Percentiles rank a stretch among this genome's conserved stretches.
phyloP scores from a whole-genome alignment of 805 yeast genomes.

The Grigorovia yakushimaensis region DNA sequence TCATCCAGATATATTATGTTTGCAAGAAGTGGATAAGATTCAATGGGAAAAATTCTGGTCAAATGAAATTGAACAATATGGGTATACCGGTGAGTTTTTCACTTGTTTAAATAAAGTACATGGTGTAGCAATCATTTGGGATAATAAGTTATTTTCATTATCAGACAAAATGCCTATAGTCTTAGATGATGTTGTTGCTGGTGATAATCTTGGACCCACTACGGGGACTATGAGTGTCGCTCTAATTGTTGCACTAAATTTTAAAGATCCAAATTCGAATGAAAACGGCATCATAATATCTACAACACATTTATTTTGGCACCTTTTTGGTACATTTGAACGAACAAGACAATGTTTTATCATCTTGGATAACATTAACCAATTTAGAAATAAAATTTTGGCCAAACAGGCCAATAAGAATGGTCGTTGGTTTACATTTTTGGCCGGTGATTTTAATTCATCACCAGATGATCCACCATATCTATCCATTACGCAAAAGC shows the following conservation, averaged over 20 bases:
- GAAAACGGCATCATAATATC: constrained; percentile 56
- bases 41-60: constrained; percentile 61
- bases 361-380: constrained; percentile 44
- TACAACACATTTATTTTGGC: constrained; percentile 92
- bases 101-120: constrained; percentile 48
- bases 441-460: constrained; percentile 84
- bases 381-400: constrained; percentile 28
- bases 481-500: constrained; percentile 54
- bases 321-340: constrained; percentile 85
- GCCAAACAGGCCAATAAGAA: constrained; percentile 2
- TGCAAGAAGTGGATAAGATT: constrained; percentile 75
- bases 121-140: constrained; percentile 67
- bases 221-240: constrained; percentile 65
- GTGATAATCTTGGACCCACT: constrained; percentile 34
- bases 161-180: constrained; percentile 32
- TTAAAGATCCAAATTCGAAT: constrained; percentile 28
- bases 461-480: constrained; percentile 82
- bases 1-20: constrained; percentile 59
- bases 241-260: constrained; percentile 44
- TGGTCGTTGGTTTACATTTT: constrained; percentile 38
- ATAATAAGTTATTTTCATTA: constrained; percentile 18
- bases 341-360: constrained; percentile 73
- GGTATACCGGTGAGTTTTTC: constrained; percentile 44
- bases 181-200: constrained; percentile 49
- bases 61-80: constrained; percentile 39